Percentiles rank a stretch among this genome's conserved stretches.
These are phyloP conservation scores for Tillandsia fasciculata DNA, from an alignment of 176 grass and related monocot species.

Conservation along the genomic window DNA sequence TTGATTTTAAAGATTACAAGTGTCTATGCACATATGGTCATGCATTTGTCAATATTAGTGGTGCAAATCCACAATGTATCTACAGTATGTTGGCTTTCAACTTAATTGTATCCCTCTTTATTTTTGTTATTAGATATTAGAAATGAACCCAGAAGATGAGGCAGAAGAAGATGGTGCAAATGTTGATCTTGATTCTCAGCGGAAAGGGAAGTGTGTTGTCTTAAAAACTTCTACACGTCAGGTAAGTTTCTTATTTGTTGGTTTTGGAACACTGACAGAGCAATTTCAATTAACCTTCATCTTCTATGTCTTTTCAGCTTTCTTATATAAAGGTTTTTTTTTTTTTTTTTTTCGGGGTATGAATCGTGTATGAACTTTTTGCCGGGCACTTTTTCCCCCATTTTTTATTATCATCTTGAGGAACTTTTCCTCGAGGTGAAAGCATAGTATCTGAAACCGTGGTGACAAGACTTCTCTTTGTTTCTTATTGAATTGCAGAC, in stretches of 20 bases:
- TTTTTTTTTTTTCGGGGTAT: not conserved
- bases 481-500: conserved; percentile 41
- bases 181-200: conserved; percentile 16
- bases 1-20: too few species aligned
- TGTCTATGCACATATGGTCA: too few species aligned
- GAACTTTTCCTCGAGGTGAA: not conserved
- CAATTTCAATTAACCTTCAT: too few species aligned
- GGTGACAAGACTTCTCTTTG: not conserved
- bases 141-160: conserved; percentile 25
- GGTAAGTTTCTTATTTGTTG: conserved; percentile 9
- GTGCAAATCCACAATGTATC: too few species aligned
- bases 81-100: not conserved
- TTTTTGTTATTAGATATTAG: conserved; percentile 9
- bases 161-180: conserved; percentile 22
- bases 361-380: not conserved
- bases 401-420: not conserved
- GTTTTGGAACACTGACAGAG: not conserved
- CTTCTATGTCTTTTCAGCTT: too few species aligned
- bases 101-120: not conserved
- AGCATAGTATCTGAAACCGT: not conserved
- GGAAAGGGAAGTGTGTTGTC: conserved; percentile 44
- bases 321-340: too few species aligned
- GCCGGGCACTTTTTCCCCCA: not conserved
- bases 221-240: conserved; percentile 22
- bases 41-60: too few species aligned